These are phyloP conservation scores for Funneliformis geosporum DNA, from an alignment of 192 early-diverging fungal genomes.

Conservation along the genomic window DNA sequence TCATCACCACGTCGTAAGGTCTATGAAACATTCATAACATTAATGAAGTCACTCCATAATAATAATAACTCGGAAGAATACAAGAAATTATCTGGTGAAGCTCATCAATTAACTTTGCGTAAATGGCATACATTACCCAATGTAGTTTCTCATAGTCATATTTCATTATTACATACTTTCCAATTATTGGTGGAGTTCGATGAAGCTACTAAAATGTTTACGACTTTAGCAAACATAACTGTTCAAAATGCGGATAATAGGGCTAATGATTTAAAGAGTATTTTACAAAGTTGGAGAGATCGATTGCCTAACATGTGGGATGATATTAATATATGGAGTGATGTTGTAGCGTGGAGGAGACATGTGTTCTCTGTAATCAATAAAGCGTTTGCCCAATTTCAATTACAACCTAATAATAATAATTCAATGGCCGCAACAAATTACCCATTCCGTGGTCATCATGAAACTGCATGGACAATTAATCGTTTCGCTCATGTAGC, in stretches of 20 bases:
- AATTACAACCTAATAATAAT: constrained; percentile 49
- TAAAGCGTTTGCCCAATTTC: constrained; percentile 87
- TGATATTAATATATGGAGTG: constrained; percentile 98
- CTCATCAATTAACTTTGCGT: constrained; percentile 78
- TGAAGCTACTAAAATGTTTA: constrained; percentile 92
- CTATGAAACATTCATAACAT: constrained; percentile 83
- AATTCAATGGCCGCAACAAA: constrained; percentile 59
- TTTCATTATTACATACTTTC: constrained; percentile 87
- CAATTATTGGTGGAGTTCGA: constrained; percentile 95
- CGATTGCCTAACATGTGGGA: constrained; percentile 96
- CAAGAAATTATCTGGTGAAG: constrained; percentile 80
- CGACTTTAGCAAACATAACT: constrained; percentile 75
- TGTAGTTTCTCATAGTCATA: constrained; percentile 83
- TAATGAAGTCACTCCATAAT: constrained; percentile 69
- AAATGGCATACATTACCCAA: constrained; percentile 90
- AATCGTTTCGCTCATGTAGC: constrained; percentile 98
- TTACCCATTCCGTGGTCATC: constrained; percentile 95
- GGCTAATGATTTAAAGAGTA: constrained; percentile 85
- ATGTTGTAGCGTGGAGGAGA: constrained; percentile 96
- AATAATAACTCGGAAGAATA: constrained; percentile 62
- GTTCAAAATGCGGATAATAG: constrained; percentile 57
- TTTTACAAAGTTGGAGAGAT: constrained; percentile 94
- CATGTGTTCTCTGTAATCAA: constrained; percentile 97
- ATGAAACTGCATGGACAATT: constrained; percentile 99
- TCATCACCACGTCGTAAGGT: constrained; percentile 74